phyloP scores from a whole-genome alignment of 1,284 basidiomycete species.

The Amylostereum chailletii region DNA sequence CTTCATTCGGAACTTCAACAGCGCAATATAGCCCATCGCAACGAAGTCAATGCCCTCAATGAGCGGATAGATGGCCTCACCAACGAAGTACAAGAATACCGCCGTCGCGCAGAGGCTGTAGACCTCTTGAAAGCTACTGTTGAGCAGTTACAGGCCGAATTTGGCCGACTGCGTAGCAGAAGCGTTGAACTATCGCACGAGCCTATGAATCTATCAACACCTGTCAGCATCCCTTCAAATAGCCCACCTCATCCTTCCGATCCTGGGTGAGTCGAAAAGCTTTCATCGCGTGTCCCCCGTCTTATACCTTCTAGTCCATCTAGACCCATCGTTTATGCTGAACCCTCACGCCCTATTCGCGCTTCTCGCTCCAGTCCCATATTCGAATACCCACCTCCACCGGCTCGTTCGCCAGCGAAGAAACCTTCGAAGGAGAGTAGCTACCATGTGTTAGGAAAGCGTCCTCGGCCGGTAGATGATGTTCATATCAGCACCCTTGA shows the following conservation, averaged over 20 bases:
- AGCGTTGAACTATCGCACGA: slow-evolving; percentile 8
- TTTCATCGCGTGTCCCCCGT: too few species aligned
- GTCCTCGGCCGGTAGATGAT: slow-evolving; percentile 40
- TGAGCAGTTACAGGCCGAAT: slow-evolving; percentile 9
- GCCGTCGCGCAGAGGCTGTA: slow-evolving; percentile 9
- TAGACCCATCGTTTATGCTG: not conserved
- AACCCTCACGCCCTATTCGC: slow-evolving; percentile 2
- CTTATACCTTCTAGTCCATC: not conserved
- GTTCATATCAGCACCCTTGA: slow-evolving; percentile 33
- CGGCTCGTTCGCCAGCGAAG: slow-evolving; percentile 12
- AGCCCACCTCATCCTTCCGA: slow-evolving; percentile 5
- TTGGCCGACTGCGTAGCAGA: slow-evolving; percentile 5
- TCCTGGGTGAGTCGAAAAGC: slow-evolving; percentile 5
- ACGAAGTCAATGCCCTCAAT: slow-evolving; percentile 21
- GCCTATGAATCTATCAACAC: slow-evolving; percentile 6
- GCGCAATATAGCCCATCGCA: slow-evolving; percentile 21
- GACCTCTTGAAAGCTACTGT: slow-evolving; percentile 9
- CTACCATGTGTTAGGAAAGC: slow-evolving; percentile 42
- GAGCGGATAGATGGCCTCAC: slow-evolving; percentile 6
- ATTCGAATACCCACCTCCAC: slow-evolving; percentile 14
- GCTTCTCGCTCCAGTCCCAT: slow-evolving; percentile 4
- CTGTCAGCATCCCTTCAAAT: slow-evolving; percentile 5
- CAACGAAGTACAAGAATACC: slow-evolving; percentile 8
- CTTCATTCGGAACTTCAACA: slow-evolving; percentile 22
- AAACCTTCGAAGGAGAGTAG: slow-evolving; percentile 5